These are phyloP conservation scores for Boletus sp. DNA, from an alignment of 768 basidiomycete genomes.

Conservation along the genomic window DNA sequence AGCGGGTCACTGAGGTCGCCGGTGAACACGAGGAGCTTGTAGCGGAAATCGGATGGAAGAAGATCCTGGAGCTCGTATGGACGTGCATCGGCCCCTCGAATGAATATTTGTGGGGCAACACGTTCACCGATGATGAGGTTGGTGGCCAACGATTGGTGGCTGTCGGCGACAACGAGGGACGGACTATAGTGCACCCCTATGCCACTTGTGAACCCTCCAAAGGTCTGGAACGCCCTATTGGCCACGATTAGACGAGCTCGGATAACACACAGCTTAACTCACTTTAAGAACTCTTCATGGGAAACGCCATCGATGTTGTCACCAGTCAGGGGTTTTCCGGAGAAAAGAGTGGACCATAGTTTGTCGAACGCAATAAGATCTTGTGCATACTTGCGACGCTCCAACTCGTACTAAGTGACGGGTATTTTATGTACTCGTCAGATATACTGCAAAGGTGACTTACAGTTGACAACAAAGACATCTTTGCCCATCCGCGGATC, in stretches of 20 bases:
- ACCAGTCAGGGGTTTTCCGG: conserved; percentile 45
- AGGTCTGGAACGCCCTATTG: conserved; percentile 41
- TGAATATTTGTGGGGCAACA: conserved; percentile 44
- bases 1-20: conserved; percentile 31
- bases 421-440: not conserved
- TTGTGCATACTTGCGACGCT: conserved; percentile 51
- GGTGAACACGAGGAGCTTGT: conserved; percentile 46
- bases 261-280: conserved; percentile 4
- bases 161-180: conserved; percentile 35
- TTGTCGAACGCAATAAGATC: conserved; percentile 55
- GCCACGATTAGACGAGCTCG: not conserved
- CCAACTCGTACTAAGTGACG: conserved; percentile 44
- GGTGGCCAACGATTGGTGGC: conserved; percentile 36
- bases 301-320: conserved; percentile 36
- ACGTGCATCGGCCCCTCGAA: conserved; percentile 45
- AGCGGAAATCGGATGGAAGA: conserved; percentile 45
- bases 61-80: conserved; percentile 50
- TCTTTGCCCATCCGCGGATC: conserved; percentile 45
- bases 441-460: conserved; percentile 7
- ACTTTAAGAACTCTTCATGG: conserved; percentile 46
- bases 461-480: conserved; percentile 45
- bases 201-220: conserved; percentile 45
- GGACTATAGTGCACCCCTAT: conserved; percentile 49
- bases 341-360: conserved; percentile 49
- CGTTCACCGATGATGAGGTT: conserved; percentile 49